Base-by-base conservation (phyloP, 2,329 filamentous ascomycete species). In the Claviceps capensis region DNA sequence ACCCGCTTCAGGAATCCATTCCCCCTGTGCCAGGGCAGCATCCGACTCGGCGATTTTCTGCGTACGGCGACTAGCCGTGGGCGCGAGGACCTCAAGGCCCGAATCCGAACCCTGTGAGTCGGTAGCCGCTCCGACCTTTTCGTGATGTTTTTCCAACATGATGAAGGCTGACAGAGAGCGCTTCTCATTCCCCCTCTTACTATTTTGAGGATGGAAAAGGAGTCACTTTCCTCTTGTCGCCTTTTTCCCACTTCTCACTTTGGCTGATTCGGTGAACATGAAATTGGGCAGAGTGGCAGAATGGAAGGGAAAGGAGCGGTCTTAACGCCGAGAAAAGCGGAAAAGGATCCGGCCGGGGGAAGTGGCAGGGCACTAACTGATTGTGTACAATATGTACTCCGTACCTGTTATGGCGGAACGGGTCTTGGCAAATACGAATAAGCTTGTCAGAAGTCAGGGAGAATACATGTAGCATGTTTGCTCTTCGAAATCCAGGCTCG, bases 1-100 rank as follows among this genome's bases (percentile, higher is more conserved):
- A 34, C 37, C 49, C 11, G 52, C 42, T 47, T 51, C 49, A 30
- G 49, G 42, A 47, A 52, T 44, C 47, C 52, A 49, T 49, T 52
- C 49, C 37, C 46, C 49, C 40, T 54, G 52, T 26, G 46, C 47
- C 49, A 54, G 47, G 14, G 49, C 52, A 19, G 52, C 49, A 22
- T 52, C 49, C n/a, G 47, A 52, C 46, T 54, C 52, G 19, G 49
- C 42, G 17, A 54, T 17, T 47, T 51, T 47, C 40, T 44, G 47
- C 47, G 49, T 43, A 38, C 52, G 43, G 19, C 47, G 52, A 51
- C 49, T 51, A 7, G 49, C 17, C 19, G 49, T 48, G 34, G 22
- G 49, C 30, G 38, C 36, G 22, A 54, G 49, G 42, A 23, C n/a
- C n/a, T 51, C 41, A 38, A 47, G 49, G 13, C 36, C 49, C 16